Conservation (phyloP, 148 eudicot genomes). For the Nepenthes gracilis region DNA sequence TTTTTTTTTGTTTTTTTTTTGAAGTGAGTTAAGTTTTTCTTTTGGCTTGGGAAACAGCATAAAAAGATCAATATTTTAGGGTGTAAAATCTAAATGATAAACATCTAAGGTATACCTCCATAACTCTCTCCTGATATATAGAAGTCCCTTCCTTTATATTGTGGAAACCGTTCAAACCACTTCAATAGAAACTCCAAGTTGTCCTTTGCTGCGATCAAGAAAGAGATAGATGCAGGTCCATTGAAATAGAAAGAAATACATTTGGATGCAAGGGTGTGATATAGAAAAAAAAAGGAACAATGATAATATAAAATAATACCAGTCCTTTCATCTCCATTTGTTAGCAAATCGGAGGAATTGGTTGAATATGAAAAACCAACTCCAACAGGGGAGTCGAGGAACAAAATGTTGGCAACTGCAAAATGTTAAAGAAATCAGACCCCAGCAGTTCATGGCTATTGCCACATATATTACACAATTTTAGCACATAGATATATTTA, state of each 20-base stretch:
- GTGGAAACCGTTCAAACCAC: slow-evolving; percentile 91
- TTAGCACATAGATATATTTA: too few species aligned
- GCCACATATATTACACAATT: background rate
- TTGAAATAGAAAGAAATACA: background rate
- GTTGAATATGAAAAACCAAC: slow-evolving; percentile 94
- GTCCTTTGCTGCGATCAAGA: slow-evolving; percentile 53
- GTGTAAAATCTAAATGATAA: too few species aligned
- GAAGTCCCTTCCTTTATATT: slow-evolving; percentile 78
- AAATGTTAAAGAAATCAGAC: slow-evolving; percentile 5
- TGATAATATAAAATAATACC: slow-evolving; percentile 24
- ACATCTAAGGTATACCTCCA: slow-evolving; percentile 37
- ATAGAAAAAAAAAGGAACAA: background rate
- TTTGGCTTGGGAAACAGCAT: background rate
- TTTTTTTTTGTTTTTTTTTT: too few species aligned
- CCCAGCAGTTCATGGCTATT: background rate
- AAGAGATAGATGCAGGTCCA: slow-evolving; percentile 6
- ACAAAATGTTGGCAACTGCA: slow-evolving; percentile 86
- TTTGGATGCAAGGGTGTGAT: background rate
- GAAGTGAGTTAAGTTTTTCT: too few species aligned
- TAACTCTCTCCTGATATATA: slow-evolving; percentile 90
- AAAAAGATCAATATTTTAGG: background rate
- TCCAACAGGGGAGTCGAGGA: slow-evolving; percentile 89
- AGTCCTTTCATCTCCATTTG: slow-evolving; percentile 82
- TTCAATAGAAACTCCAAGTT: slow-evolving; percentile 49
- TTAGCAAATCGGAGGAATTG: slow-evolving; percentile 57